A percentile compares a stretch with the other conserved stretches of the same genome.
These are phyloP conservation scores for Arthrobotrys iridis DNA, from an alignment of 2,329 filamentous ascomycete species.

Conservation along the genomic window DNA sequence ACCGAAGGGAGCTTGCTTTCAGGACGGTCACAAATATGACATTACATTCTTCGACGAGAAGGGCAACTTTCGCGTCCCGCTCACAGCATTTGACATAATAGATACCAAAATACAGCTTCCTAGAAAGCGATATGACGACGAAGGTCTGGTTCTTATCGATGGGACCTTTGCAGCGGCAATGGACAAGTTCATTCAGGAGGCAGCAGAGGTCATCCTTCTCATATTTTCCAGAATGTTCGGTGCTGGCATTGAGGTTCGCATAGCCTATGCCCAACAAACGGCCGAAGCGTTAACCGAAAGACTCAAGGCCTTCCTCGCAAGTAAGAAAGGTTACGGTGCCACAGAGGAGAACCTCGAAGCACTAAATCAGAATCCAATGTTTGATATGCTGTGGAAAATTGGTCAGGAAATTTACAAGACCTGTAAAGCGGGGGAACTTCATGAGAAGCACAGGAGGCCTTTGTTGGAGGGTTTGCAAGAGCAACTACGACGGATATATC, in stretches of 20 bases:
- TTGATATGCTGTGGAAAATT: neutral
- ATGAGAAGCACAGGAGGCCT: neutral
- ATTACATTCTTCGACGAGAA: neutral
- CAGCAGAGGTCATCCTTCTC: neutral
- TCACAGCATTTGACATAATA: neutral
- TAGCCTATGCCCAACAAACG: neutral
- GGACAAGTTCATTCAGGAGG: slow-evolving; percentile 1
- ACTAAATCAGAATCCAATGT: neutral
- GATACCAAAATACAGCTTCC: neutral
- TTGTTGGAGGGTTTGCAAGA: neutral
- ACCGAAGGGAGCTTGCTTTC: neutral
- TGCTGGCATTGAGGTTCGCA: neutral
- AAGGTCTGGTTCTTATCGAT: slow-evolving; percentile 25
- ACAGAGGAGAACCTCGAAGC: neutral
- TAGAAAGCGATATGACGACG: slow-evolving; percentile 25
- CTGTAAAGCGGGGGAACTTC: too few species aligned
- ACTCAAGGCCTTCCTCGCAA: neutral
- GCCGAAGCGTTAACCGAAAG: neutral
- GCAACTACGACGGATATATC: neutral
- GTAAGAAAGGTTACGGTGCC: neutral
- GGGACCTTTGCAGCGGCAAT: neutral
- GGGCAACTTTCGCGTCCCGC: neutral
- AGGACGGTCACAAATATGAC: neutral
- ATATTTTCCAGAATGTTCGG: neutral
- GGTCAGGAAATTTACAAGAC: neutral